Conservation (phyloP, 768 basidiomycete genomes). For the Tylopilus subfusipes region DNA sequence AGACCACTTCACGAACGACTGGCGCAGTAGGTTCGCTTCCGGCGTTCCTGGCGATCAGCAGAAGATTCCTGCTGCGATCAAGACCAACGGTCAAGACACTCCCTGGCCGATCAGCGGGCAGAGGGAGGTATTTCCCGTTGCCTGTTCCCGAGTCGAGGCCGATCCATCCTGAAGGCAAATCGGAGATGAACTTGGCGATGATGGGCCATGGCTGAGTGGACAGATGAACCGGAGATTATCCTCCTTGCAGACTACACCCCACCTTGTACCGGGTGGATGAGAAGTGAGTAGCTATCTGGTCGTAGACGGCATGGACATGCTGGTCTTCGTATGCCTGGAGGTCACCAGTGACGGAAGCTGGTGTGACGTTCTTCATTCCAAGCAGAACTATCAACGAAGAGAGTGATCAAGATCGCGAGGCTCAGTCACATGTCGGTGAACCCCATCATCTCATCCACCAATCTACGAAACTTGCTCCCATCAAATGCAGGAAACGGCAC, state of each 20-base stretch:
- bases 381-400: background rate
- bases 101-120: constrained; percentile 59
- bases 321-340: constrained; percentile 60
- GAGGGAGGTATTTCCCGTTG: constrained; percentile 93
- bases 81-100: constrained; percentile 75
- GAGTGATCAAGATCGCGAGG: constrained; percentile 2
- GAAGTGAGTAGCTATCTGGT: constrained; percentile 83
- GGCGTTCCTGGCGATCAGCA: constrained; percentile 70
- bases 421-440: constrained; percentile 39
- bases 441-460: constrained; percentile 81
- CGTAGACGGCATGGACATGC: constrained; percentile 83
- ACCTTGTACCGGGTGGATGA: constrained; percentile 89
- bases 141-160: constrained; percentile 96
- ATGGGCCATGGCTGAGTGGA: constrained; percentile 81
- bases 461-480: constrained; percentile 56
- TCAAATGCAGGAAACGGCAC: constrained; percentile 68
- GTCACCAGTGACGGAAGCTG: constrained; percentile 44
- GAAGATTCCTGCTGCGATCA: constrained; percentile 75
- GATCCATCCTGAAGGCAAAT: constrained; percentile 70
- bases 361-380: constrained; percentile 33
- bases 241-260: background rate
- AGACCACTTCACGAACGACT: constrained; percentile 64
- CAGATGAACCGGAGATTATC: background rate
- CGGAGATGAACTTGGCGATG: constrained; percentile 68
- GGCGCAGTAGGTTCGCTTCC: constrained; percentile 36